Conservation (phyloP, 306 rosid genomes). For the Gastrolobium villosum region DNA sequence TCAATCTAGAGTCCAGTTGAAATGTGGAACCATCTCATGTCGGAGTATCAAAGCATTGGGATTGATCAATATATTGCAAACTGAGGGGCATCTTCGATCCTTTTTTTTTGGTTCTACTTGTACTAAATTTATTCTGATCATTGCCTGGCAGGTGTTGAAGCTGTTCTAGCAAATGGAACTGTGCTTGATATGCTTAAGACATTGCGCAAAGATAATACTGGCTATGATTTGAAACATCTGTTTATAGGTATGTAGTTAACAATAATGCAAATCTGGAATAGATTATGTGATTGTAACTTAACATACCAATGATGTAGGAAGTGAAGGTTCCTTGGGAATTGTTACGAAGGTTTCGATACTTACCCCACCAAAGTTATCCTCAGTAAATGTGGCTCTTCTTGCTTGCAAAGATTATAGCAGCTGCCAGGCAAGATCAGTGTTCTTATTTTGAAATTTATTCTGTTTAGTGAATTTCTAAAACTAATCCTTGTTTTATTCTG, state of each 20-base stretch:
- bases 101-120: slow-evolving; percentile 33
- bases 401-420: slow-evolving; percentile 83
- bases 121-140: slow-evolving; percentile 41
- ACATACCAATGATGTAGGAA: slow-evolving; percentile 67
- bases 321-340: slow-evolving; percentile 99
- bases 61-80: slow-evolving; percentile 43
- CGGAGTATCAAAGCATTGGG: slow-evolving; percentile 6
- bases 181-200: slow-evolving; percentile 93
- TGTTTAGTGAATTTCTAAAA: slow-evolving; percentile 27
- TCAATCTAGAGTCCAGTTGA: slow-evolving; percentile 42
- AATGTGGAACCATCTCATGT: slow-evolving; percentile 17
- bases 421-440: slow-evolving; percentile 76
- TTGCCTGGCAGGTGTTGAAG: slow-evolving; percentile 81
- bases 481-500: background rate
- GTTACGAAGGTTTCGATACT: slow-evolving; percentile 93
- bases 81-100: slow-evolving; percentile 29
- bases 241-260: slow-evolving; percentile 75
- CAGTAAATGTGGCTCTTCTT: slow-evolving; percentile 86
- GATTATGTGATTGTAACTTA: slow-evolving; percentile 37
- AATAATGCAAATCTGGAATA: slow-evolving; percentile 32
- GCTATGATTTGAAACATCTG: slow-evolving; percentile 92
- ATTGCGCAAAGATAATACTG: slow-evolving; percentile 96
- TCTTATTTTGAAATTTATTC: slow-evolving; percentile 38
- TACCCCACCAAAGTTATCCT: slow-evolving; percentile 87
- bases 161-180: slow-evolving; percentile 90